Conservation (phyloP, 1,284 basidiomycete genomes). For the Athelia psychrophila region DNA sequence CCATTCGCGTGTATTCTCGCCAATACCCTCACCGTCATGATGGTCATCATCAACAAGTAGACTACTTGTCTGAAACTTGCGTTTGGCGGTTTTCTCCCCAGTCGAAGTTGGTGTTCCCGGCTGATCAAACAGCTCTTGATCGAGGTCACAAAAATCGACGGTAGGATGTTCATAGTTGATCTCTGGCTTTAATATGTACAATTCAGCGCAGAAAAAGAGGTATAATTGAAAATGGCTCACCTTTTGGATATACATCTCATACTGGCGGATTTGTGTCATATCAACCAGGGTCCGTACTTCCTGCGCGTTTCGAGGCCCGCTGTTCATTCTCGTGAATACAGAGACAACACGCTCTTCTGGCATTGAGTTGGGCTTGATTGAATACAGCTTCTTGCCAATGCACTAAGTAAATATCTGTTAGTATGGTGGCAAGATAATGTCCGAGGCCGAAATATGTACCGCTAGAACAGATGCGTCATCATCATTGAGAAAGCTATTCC, state of each 20-base stretch:
- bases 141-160: background rate
- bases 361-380: conserved; percentile 23
- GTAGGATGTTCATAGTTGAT: background rate
- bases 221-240: conserved; percentile 3
- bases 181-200: background rate
- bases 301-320: conserved; percentile 17
- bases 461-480: conserved; percentile 18
- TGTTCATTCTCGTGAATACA: conserved; percentile 21
- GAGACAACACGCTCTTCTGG: conserved; percentile 26
- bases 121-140: background rate
- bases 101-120: background rate
- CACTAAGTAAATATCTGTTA: too few species aligned
- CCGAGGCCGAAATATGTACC: conserved; percentile 9
- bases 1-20: background rate
- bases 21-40: background rate
- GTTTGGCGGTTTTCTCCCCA: too few species aligned
- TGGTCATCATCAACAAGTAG: background rate
- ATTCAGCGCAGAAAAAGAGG: background rate
- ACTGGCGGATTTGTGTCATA: conserved; percentile 12
- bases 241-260: conserved; percentile 10
- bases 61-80: background rate
- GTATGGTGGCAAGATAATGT: background rate
- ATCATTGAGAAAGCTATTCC: background rate
- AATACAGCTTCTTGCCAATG: conserved; percentile 21
- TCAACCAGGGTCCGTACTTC: conserved; percentile 14